Evolutionary conservation across 2,329 filamentous ascomycete genomes (phyloP).

Genomic region (Phaeosphaeria sp.): DNA sequence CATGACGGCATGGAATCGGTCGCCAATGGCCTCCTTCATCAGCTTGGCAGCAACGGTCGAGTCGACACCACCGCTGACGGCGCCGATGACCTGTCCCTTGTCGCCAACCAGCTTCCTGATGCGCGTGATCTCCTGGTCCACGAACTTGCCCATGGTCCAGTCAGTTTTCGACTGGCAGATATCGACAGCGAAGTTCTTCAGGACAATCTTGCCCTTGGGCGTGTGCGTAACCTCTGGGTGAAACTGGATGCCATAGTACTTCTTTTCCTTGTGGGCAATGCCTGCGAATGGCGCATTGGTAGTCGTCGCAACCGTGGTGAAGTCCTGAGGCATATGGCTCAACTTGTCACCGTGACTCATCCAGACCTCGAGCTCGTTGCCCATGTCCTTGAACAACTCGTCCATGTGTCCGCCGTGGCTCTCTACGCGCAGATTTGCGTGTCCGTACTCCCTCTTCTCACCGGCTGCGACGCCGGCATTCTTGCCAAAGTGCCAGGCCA

Average conservation of each 20-base stretch:
- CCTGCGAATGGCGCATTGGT: conserved; percentile 79
- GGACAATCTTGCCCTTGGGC: conserved; percentile 69
- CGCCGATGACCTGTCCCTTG: conserved; percentile 80
- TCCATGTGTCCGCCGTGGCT: conserved; percentile 69
- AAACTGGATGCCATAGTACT: conserved; percentile 84
- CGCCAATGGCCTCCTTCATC: conserved; percentile 85
- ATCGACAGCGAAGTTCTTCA: conserved; percentile 82
- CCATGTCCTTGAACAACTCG: conserved; percentile 77
- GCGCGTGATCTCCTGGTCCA: conserved; percentile 77
- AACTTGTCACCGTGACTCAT: conserved; percentile 95
- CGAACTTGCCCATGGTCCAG: conserved; percentile 88
- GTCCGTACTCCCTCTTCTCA: conserved; percentile 73
- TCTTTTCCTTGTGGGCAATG: conserved; percentile 73
- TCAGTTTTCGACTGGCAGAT: conserved; percentile 79
- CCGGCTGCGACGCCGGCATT: conserved; percentile 69
- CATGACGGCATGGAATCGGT: conserved; percentile 83
- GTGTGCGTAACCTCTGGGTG: conserved; percentile 86
- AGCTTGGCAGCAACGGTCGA: conserved; percentile 85
- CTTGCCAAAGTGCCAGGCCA: conserved; percentile 72
- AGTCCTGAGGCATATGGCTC: conserved; percentile 72
- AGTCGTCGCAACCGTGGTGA: conserved; percentile 76
- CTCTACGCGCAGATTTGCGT: conserved; percentile 69
- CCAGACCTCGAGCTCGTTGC: conserved; percentile 73
- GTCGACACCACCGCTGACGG: conserved; percentile 85
- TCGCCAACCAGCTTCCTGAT: conserved; percentile 84